Conservation (phyloP, 1,284 basidiomycete species). For the Schizophyllum commune region DNA sequence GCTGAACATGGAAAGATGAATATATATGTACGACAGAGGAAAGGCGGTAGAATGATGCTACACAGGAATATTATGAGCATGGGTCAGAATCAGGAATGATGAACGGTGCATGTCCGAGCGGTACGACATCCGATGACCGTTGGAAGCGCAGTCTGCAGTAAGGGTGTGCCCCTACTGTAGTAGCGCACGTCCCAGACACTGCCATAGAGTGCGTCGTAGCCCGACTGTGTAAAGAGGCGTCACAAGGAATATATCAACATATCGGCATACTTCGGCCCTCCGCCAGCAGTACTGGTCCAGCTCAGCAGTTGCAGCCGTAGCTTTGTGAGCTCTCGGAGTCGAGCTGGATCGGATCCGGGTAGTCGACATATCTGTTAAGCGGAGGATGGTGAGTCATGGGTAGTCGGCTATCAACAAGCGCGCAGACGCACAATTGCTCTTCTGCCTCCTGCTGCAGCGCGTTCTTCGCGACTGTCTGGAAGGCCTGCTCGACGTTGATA, state of each 20-base stretch:
- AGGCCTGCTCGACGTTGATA: conserved; percentile 99
- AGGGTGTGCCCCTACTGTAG: too few species aligned
- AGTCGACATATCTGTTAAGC: conserved; percentile 82
- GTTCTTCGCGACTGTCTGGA: conserved; percentile 99
- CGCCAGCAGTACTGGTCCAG: conserved; percentile 1
- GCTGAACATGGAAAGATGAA: background rate
- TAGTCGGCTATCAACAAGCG: conserved; percentile 13
- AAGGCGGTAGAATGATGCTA: background rate
- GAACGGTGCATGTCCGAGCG: background rate
- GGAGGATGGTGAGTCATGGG: conserved; percentile 17
- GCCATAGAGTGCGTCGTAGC: background rate
- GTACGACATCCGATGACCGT: background rate
- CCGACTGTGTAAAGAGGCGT: background rate
- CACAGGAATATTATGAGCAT: background rate
- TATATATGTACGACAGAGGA: background rate
- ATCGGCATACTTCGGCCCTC: background rate
- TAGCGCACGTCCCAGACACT: too few species aligned
- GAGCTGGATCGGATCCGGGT: conserved; percentile 98
- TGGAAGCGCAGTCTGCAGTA: too few species aligned
- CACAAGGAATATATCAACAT: background rate
- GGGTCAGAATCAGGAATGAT: background rate
- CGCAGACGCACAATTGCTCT: conserved; percentile 75
- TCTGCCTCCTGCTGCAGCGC: conserved; percentile 96
- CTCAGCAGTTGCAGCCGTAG: conserved; percentile 89
- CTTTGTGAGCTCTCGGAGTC: conserved; percentile 89